phyloP scores from a whole-genome alignment of 768 basidiomycete species.

The Boletus reticulatus region DNA sequence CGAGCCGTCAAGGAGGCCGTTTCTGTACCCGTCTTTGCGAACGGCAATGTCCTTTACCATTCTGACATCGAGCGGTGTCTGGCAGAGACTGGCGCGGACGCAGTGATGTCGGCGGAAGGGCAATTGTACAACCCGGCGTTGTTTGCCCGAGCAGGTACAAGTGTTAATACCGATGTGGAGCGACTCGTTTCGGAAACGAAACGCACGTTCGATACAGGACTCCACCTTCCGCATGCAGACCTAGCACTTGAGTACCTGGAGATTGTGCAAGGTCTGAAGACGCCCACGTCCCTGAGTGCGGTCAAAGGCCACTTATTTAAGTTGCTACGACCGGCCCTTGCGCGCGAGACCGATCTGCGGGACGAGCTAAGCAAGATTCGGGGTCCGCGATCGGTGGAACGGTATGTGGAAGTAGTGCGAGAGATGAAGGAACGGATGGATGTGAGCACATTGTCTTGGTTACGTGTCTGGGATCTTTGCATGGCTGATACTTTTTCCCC shows the following conservation, averaged over 20 bases:
- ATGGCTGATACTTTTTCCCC: neutral
- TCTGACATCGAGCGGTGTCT: slow-evolving; percentile 82
- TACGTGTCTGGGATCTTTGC: neutral
- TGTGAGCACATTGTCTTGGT: slow-evolving; percentile 33
- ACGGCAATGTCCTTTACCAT: slow-evolving; percentile 90
- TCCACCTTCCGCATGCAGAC: slow-evolving; percentile 56
- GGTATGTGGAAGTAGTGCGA: slow-evolving; percentile 51
- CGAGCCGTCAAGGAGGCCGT: slow-evolving; percentile 88
- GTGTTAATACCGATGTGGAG: slow-evolving; percentile 1
- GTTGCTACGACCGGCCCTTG: slow-evolving; percentile 76
- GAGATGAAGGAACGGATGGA: slow-evolving; percentile 63
- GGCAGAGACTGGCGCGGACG: slow-evolving; percentile 82
- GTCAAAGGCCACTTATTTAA: slow-evolving; percentile 95
- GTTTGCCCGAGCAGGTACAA: slow-evolving; percentile 44
- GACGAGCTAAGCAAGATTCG: slow-evolving; percentile 60
- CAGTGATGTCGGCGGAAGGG: slow-evolving; percentile 94
- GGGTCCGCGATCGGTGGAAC: slow-evolving; percentile 21
- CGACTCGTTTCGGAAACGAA: neutral
- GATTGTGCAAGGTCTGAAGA: slow-evolving; percentile 63
- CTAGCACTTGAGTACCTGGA: slow-evolving; percentile 86
- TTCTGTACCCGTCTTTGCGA: slow-evolving; percentile 91
- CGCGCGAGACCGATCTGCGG: slow-evolving; percentile 65
- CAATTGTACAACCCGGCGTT: slow-evolving; percentile 90
- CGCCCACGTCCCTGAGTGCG: slow-evolving; percentile 67
- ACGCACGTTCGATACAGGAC: slow-evolving; percentile 34